These are phyloP conservation scores for Alternaria gansuensis DNA, from an alignment of 2,329 filamentous ascomycete genomes.

Conservation along the genomic window DNA sequence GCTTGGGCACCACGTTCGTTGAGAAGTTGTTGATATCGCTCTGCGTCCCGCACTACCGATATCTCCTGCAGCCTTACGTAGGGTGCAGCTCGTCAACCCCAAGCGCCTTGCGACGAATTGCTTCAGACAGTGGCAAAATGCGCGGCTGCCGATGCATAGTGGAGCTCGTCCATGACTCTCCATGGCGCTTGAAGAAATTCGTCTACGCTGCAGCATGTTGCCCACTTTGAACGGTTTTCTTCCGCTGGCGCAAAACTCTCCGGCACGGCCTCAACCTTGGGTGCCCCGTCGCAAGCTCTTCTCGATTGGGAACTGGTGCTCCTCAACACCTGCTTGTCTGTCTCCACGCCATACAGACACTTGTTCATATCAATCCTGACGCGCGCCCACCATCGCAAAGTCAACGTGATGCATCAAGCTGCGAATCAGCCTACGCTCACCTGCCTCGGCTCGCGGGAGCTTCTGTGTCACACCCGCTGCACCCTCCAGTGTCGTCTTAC, in stretches of 20 bases:
- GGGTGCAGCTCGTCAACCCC: slow-evolving; percentile 6
- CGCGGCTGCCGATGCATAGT: slow-evolving; percentile 2
- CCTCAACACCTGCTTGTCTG: slow-evolving; percentile 36
- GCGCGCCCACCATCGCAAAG: background rate
- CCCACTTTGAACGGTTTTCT: slow-evolving; percentile 14
- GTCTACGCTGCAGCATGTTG: slow-evolving; percentile 13
- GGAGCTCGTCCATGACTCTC: slow-evolving; percentile 11
- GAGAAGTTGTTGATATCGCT: slow-evolving; percentile 28
- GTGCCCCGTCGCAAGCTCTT: slow-evolving; percentile 24
- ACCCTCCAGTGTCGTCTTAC: slow-evolving; percentile 2
- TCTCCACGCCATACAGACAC: slow-evolving; percentile 26
- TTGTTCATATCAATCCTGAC: slow-evolving; percentile 17
- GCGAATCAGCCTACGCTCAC: background rate
- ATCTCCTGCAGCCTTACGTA: slow-evolving; percentile 26
- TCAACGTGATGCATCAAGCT: slow-evolving; percentile 4
- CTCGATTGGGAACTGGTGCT: slow-evolving; percentile 25
- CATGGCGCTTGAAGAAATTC: slow-evolving; percentile 8
- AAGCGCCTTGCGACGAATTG: background rate
- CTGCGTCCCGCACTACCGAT: slow-evolving; percentile 16
- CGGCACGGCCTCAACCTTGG: slow-evolving; percentile 9
- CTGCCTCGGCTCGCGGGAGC: background rate
- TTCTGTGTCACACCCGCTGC: slow-evolving; percentile 2
- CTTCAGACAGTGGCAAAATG: slow-evolving; percentile 22
- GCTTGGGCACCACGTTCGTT: background rate
- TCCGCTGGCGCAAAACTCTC: slow-evolving; percentile 12